Evolutionary conservation across 2,329 filamentous ascomycete species (phyloP).

Genomic region (Trichoderma brevicompactum): DNA sequence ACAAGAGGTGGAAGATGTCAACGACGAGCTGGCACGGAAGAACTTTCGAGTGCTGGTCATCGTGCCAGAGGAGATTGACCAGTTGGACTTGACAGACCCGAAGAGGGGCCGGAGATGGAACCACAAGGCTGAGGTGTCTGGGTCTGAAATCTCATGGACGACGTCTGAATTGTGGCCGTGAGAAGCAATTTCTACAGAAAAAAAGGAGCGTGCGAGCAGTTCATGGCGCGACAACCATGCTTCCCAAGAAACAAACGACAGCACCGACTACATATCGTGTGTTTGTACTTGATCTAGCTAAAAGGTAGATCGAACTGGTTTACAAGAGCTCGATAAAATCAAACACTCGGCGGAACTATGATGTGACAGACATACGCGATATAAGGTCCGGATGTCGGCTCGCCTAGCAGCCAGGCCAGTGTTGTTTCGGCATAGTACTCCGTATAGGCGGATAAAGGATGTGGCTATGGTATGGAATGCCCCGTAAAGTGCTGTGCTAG

Average conservation of each 20-base stretch:
- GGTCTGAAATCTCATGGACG: slow-evolving; percentile 62
- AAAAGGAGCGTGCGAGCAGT: neutral
- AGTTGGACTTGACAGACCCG: slow-evolving; percentile 71
- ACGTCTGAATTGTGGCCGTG: slow-evolving; percentile 72
- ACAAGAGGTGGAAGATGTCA: slow-evolving; percentile 70
- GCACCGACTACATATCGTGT: neutral
- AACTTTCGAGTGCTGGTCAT: slow-evolving; percentile 88
- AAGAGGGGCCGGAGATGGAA: slow-evolving; percentile 65
- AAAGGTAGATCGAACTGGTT: neutral
- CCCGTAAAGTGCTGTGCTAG: slow-evolving; percentile 8
- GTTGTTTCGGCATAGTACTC: neutral
- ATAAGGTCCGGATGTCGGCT: neutral
- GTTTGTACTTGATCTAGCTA: neutral
- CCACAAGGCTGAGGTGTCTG: slow-evolving; percentile 61
- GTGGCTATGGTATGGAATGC: slow-evolving; percentile 1
- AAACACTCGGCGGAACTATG: slow-evolving; percentile 2
- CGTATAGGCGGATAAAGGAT: neutral
- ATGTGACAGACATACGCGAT: neutral
- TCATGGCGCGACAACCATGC: neutral
- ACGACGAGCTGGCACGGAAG: slow-evolving; percentile 70
- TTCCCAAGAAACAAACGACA: neutral
- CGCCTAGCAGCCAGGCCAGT: neutral
- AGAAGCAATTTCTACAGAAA: neutral
- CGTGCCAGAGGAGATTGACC: slow-evolving; percentile 76
- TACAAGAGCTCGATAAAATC: slow-evolving; percentile 1